phyloP scores from a whole-genome alignment of 805 yeast species.

The Yamadazyma sp. region DNA sequence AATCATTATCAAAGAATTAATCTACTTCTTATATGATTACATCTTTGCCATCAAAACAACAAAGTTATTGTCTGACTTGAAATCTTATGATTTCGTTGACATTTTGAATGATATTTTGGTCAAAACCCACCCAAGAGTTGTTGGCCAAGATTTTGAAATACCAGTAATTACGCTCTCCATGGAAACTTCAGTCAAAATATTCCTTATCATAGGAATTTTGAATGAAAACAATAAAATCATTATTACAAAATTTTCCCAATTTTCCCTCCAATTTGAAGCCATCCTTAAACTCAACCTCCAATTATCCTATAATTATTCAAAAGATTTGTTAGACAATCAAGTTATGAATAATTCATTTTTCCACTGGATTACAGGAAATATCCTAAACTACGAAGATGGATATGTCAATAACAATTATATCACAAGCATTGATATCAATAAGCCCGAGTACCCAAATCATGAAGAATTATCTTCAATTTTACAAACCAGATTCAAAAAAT shows the following conservation, averaged over 20 bases:
- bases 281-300: slow-evolving; percentile 14
- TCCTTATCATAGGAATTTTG: slow-evolving; percentile 22
- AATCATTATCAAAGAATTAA: slow-evolving; percentile 22
- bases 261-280: slow-evolving; percentile 14
- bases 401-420: slow-evolving; percentile 9
- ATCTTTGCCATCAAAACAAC: slow-evolving; percentile 8
- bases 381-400: slow-evolving; percentile 10
- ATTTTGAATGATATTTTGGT: slow-evolving; percentile 7
- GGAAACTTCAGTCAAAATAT: slow-evolving; percentile 25
- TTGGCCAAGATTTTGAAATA: slow-evolving; percentile 2
- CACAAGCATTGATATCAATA: neutral
- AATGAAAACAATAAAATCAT: slow-evolving; percentile 10
- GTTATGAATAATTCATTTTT: slow-evolving; percentile 27
- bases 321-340: slow-evolving; percentile 20
- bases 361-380: slow-evolving; percentile 25
- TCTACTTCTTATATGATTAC: slow-evolving; percentile 24
- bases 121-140: slow-evolving; percentile 10
- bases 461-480: slow-evolving; percentile 2
- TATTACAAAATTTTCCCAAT: slow-evolving; percentile 5
- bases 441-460: slow-evolving; percentile 3
- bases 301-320: slow-evolving; percentile 15
- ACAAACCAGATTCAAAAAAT: slow-evolving; percentile 5
- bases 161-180: slow-evolving; percentile 25
- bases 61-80: neutral
- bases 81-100: slow-evolving; percentile 2